These are phyloP conservation scores for Colletotrichum limetticola DNA, from an alignment of 2,329 filamentous ascomycete species.

Conservation along the genomic window DNA sequence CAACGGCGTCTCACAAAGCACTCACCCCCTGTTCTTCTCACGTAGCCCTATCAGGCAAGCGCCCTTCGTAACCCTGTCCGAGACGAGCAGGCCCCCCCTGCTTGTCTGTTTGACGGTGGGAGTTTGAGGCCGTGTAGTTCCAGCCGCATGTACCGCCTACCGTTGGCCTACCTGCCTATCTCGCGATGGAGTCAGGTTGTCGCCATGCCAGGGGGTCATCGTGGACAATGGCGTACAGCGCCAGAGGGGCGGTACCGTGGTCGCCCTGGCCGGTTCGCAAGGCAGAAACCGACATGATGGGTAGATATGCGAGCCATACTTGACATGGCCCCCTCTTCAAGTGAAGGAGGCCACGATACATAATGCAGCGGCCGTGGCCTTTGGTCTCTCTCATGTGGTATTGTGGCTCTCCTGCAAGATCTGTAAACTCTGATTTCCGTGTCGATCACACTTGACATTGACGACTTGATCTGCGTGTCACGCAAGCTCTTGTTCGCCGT, in stretches of 20 bases:
- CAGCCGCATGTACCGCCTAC: conserved; percentile 7
- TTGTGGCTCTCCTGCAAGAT: not conserved
- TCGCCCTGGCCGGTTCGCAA: conserved; percentile 1
- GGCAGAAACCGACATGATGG: conserved; percentile 2
- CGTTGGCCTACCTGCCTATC: not conserved
- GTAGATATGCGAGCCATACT: not conserved
- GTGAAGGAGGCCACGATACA: conserved; percentile 23
- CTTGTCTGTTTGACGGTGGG: conserved; percentile 3
- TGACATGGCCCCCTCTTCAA: not conserved
- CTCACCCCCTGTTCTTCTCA: not conserved
- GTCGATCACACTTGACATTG: conserved; percentile 12
- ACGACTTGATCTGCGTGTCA: not conserved
- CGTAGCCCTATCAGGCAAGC: conserved; percentile 28
- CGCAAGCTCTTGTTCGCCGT: not conserved
- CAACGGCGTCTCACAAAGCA: conserved; percentile 8
- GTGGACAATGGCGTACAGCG: conserved; percentile 1
- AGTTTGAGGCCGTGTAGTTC: not conserved
- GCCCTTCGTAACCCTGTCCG: conserved; percentile 24
- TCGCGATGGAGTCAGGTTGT: conserved; percentile 27
- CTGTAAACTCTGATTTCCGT: not conserved
- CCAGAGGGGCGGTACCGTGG: not conserved
- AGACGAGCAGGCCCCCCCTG: not conserved
- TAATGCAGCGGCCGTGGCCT: conserved; percentile 18
- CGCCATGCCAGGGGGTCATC: conserved; percentile 8
- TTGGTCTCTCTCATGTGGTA: not conserved